Evolutionary conservation across 2,329 filamentous ascomycete species (phyloP).

Genomic region (Davidsoniella australis): DNA sequence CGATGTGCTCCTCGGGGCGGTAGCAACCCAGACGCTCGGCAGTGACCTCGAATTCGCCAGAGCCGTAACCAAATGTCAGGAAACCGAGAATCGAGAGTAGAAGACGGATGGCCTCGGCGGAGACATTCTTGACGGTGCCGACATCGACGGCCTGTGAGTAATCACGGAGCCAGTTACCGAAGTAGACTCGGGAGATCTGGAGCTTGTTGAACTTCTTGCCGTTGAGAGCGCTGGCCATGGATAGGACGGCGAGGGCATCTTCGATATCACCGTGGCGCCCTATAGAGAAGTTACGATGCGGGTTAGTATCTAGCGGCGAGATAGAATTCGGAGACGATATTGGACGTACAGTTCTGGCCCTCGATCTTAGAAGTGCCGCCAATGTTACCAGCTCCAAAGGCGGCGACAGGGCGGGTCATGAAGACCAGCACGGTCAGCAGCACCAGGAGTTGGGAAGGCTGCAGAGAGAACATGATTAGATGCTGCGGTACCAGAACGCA

Average conservation of each 20-base stretch:
- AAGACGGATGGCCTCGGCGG: constrained; percentile 77
- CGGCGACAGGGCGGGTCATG: constrained; percentile 50
- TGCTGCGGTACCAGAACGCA: constrained; percentile 10
- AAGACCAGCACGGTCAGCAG: constrained; percentile 45
- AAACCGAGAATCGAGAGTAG: constrained; percentile 80
- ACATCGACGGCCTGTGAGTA: constrained; percentile 92
- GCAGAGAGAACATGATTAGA: constrained; percentile 30
- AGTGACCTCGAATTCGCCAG: constrained; percentile 70
- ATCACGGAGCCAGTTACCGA: constrained; percentile 87
- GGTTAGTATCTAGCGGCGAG: background rate
- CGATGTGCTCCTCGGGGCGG: constrained; percentile 56
- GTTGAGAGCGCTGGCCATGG: constrained; percentile 34
- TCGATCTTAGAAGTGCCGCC: constrained; percentile 64
- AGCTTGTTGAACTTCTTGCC: constrained; percentile 78
- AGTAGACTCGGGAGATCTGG: constrained; percentile 78
- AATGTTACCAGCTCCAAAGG: constrained; percentile 82
- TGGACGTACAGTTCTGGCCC: constrained; percentile 58
- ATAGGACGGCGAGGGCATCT: constrained; percentile 64
- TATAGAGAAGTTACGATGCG: constrained; percentile 18
- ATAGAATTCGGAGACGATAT: background rate
- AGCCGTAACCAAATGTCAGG: constrained; percentile 77
- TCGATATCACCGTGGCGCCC: constrained; percentile 86
- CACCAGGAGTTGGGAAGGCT: constrained; percentile 33
- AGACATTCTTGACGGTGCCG: constrained; percentile 79
- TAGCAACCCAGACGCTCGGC: constrained; percentile 66